phyloP scores from a whole-genome alignment of 148 eudicot genomes.

The Pharnaceum exiguum region DNA sequence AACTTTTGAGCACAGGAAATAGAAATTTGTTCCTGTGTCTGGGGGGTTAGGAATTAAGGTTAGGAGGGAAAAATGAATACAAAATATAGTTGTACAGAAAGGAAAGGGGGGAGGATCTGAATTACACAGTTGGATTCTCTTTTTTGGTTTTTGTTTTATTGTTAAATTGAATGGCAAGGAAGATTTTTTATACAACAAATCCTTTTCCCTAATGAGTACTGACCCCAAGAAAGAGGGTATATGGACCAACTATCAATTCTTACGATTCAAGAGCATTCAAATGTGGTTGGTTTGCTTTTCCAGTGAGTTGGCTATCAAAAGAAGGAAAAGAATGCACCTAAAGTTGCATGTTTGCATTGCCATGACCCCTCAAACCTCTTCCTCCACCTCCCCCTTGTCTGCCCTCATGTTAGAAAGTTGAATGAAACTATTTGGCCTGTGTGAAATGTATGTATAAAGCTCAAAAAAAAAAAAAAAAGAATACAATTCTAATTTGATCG shows the following conservation, averaged over 20 bases:
- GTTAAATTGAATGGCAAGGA: neutral
- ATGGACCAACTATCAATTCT: conserved; percentile 7
- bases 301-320: conserved; percentile 21
- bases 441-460: neutral
- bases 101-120: conserved; percentile 1
- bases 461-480: neutral
- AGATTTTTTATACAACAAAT: neutral
- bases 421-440: neutral
- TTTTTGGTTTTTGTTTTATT: neutral
- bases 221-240: neutral
- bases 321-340: conserved; percentile 12
- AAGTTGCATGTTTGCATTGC: neutral
- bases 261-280: conserved; percentile 5
- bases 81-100: conserved; percentile 20
- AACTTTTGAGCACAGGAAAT: conserved; percentile 4
- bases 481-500: no score
- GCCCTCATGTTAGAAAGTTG: conserved; percentile 6
- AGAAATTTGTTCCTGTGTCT: neutral
- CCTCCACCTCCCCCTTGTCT: neutral
- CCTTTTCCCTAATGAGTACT: neutral
- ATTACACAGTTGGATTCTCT: conserved; percentile 6
- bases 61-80: neutral
- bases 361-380: conserved; percentile 1
- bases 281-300: conserved; percentile 10
- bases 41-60: conserved; percentile 1